phyloP scores from a whole-genome alignment of 352 stramenopile species.

The Thalassiosira sp. region DNA sequence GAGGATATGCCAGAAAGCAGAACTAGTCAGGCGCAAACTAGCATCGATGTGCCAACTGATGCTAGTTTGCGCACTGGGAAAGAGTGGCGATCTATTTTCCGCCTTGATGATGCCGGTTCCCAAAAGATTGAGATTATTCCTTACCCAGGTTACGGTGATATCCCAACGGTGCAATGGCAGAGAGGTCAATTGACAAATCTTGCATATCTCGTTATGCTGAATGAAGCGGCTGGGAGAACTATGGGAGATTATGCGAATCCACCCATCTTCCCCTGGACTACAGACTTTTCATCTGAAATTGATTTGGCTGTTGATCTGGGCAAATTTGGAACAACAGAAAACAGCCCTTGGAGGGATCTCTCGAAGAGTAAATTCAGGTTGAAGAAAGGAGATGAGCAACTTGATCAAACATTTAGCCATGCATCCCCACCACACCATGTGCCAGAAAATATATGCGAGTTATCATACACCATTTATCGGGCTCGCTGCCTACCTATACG shows the following conservation, averaged over 20 bases:
- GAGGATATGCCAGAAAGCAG: not conserved
- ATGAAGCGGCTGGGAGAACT: slow-evolving; percentile 61
- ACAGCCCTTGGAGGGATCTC: slow-evolving; percentile 35
- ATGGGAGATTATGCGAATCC: slow-evolving; percentile 87
- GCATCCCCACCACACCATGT: slow-evolving; percentile 89
- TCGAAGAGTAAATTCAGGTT: slow-evolving; percentile 90
- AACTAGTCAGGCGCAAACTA: not conserved
- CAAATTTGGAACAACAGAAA: slow-evolving; percentile 4
- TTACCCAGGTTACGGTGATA: slow-evolving; percentile 43
- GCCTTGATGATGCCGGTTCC: slow-evolving; percentile 5
- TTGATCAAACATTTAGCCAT: slow-evolving; percentile 87
- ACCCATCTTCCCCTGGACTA: slow-evolving; percentile 95
- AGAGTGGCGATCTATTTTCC: slow-evolving; percentile 35
- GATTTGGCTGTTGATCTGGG: slow-evolving; percentile 9
- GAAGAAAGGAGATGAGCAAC: slow-evolving; percentile 91
- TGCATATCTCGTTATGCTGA: slow-evolving; percentile 45
- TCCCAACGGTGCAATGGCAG: slow-evolving; percentile 37
- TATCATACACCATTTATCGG: slow-evolving; percentile 96
- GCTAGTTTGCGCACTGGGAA: slow-evolving; percentile 1
- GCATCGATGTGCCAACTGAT: not conserved
- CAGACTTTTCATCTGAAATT: slow-evolving; percentile 84
- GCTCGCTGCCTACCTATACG: slow-evolving; percentile 88
- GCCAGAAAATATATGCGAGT: slow-evolving; percentile 93
- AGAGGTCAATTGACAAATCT: slow-evolving; percentile 42
- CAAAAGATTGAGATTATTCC: slow-evolving; percentile 18